Evolutionary conservation across 2,329 filamentous ascomycete genomes (phyloP).

Genomic region (Diaporthe nobilis): DNA sequence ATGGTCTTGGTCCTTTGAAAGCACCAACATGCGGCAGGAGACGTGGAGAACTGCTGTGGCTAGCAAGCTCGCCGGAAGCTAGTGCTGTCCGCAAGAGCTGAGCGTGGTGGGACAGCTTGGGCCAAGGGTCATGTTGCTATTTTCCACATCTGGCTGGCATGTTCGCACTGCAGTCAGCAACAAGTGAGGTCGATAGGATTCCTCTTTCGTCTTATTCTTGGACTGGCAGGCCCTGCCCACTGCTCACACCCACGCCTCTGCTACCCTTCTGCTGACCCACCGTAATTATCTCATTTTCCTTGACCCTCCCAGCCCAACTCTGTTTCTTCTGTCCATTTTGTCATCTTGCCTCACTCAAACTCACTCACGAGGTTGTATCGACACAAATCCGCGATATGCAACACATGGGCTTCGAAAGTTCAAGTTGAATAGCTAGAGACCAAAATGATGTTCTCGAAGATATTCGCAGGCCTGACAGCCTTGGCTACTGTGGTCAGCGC

Average conservation of each 20-base stretch:
- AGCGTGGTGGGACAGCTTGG: slow-evolving; percentile 17
- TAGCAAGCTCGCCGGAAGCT: background rate
- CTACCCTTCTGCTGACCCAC: slow-evolving; percentile 1
- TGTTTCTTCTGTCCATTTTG: slow-evolving; percentile 18
- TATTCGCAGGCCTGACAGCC: slow-evolving; percentile 40
- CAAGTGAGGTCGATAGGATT: slow-evolving; percentile 21
- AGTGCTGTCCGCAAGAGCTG: slow-evolving; percentile 29
- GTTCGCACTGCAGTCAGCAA: slow-evolving; percentile 35
- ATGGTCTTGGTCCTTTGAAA: slow-evolving; percentile 8
- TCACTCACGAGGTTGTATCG: slow-evolving; percentile 2
- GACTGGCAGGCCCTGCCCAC: background rate
- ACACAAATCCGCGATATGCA: background rate
- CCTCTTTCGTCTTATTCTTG: slow-evolving; percentile 35
- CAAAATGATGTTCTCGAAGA: slow-evolving; percentile 39
- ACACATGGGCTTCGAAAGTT: background rate
- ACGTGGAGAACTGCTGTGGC: slow-evolving; percentile 1
- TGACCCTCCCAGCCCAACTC: slow-evolving; percentile 9
- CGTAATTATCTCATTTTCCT: slow-evolving; percentile 22
- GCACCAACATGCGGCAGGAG: slow-evolving; percentile 15
- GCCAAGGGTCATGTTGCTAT: slow-evolving; percentile 31
- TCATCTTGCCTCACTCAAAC: slow-evolving; percentile 21
- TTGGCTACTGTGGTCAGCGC: slow-evolving; percentile 33
- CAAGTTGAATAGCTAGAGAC: slow-evolving; percentile 7
- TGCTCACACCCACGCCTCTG: slow-evolving; percentile 9
- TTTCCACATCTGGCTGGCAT: slow-evolving; percentile 12